Evolutionary conservation across 106 monocot genomes (phyloP).

Genomic region (Acorus calamus): DNA sequence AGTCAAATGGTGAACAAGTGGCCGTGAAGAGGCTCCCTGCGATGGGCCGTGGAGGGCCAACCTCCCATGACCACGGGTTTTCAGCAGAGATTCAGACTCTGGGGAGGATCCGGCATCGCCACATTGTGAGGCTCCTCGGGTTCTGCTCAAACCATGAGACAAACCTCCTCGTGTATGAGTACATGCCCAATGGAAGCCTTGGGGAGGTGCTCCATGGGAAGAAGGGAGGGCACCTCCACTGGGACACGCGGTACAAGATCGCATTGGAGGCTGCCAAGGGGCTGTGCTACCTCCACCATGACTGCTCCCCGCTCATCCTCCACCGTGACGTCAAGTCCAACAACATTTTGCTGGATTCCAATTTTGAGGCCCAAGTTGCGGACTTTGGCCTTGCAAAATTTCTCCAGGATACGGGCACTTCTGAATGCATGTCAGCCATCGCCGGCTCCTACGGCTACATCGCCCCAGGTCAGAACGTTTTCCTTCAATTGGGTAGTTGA

Average conservation of each 20-base stretch:
- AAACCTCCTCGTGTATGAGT: slow-evolving; percentile 56
- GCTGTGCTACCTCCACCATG: slow-evolving; percentile 60
- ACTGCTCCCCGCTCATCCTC: slow-evolving; percentile 54
- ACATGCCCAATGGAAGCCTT: slow-evolving; percentile 67
- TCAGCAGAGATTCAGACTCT: slow-evolving; percentile 56
- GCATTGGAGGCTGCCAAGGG: slow-evolving; percentile 59
- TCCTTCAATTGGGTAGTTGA: background rate
- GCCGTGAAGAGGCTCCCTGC: slow-evolving; percentile 57
- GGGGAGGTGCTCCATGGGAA: slow-evolving; percentile 63
- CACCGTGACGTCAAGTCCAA: slow-evolving; percentile 66
- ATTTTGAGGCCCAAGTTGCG: slow-evolving; percentile 63
- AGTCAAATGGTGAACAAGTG: slow-evolving; percentile 53
- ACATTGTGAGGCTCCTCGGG: slow-evolving; percentile 52
- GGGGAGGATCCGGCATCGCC: slow-evolving; percentile 57
- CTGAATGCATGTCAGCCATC: slow-evolving; percentile 71
- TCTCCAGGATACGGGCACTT: slow-evolving; percentile 43
- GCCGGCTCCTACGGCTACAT: slow-evolving; percentile 71
- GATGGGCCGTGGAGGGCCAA: slow-evolving; percentile 28
- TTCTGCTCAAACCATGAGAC: slow-evolving; percentile 63
- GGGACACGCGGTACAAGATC: slow-evolving; percentile 55
- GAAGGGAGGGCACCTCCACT: slow-evolving; percentile 51
- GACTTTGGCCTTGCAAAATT: slow-evolving; percentile 72
- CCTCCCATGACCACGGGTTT: slow-evolving; percentile 57
- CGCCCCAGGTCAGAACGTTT: slow-evolving; percentile 29
- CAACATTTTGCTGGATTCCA: slow-evolving; percentile 59